These are phyloP conservation scores for Talaromyces sp. DNA, from an alignment of 2,329 filamentous ascomycete genomes.

Conservation along the genomic window DNA sequence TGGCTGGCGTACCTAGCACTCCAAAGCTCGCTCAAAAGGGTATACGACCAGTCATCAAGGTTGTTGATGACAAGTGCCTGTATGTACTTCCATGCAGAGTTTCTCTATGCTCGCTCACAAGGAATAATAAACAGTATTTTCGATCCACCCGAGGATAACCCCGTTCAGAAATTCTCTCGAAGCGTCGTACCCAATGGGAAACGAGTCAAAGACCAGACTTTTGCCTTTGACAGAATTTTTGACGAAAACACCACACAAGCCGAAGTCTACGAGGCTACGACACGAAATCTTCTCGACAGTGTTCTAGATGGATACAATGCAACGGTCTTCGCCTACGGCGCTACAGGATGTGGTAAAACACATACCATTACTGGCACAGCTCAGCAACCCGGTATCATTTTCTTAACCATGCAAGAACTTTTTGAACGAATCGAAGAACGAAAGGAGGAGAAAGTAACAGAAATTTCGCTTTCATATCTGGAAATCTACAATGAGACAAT, in stretches of 20 bases:
- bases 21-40: slow-evolving; percentile 85
- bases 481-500: slow-evolving; percentile 99
- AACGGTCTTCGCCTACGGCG: slow-evolving; percentile 96
- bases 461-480: slow-evolving; percentile 88
- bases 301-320: slow-evolving; percentile 98
- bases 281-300: slow-evolving; percentile 83
- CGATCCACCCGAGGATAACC: slow-evolving; percentile 92
- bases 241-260: slow-evolving; percentile 90
- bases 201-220: slow-evolving; percentile 94
- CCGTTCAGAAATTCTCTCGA: slow-evolving; percentile 81
- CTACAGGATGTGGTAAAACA: slow-evolving; percentile 96
- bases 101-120: neutral
- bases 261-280: slow-evolving; percentile 94
- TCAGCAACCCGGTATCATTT: slow-evolving; percentile 95
- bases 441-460: slow-evolving; percentile 80
- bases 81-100: slow-evolving; percentile 51
- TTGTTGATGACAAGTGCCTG: slow-evolving; percentile 94
- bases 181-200: slow-evolving; percentile 81
- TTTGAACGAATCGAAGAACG: slow-evolving; percentile 94
- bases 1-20: slow-evolving; percentile 73
- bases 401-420: slow-evolving; percentile 97
- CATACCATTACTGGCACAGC: slow-evolving; percentile 94
- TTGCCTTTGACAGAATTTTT: slow-evolving; percentile 94
- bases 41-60: slow-evolving; percentile 88
- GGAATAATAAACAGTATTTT: slow-evolving; percentile 66